These are phyloP conservation scores for Pichia rugopelliculosa DNA, from an alignment of 805 yeast genomes.

Conservation along the genomic window DNA sequence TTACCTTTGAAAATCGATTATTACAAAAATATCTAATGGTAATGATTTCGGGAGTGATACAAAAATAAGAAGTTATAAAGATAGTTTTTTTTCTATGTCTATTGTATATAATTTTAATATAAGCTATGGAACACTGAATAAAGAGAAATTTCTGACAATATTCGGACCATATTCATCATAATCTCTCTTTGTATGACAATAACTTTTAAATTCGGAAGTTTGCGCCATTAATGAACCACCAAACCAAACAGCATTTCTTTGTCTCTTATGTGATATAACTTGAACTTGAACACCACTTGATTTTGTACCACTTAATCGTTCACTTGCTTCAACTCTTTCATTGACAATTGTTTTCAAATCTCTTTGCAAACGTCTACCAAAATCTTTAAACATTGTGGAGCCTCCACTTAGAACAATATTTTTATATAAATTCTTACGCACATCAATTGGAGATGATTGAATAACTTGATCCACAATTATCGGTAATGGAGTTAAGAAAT, in stretches of 20 bases:
- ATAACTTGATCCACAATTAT: constrained; percentile 93
- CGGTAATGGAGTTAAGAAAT: constrained; percentile 92
- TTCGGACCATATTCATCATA: constrained; percentile 98
- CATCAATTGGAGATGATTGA: constrained; percentile 95
- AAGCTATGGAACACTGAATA: constrained; percentile 76
- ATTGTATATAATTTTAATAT: not conserved
- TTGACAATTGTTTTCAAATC: constrained; percentile 84
- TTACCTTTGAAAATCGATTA: too few relatives aligned
- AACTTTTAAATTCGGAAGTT: constrained; percentile 92
- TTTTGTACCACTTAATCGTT: constrained; percentile 62
- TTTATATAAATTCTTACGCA: constrained; percentile 90
- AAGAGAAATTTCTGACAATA: constrained; percentile 92
- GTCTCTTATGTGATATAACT: constrained; percentile 95
- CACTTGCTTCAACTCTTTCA: constrained; percentile 79
- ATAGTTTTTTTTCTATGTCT: not conserved
- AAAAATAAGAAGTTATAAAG: not conserved
- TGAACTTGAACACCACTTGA: constrained; percentile 95
- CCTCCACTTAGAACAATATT: constrained; percentile 97
- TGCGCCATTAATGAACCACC: constrained; percentile 97
- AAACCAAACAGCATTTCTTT: constrained; percentile 98
- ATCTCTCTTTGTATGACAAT: constrained; percentile 94
- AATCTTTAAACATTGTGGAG: constrained; percentile 97
- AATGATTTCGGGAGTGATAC: not conserved
- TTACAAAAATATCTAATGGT: not conserved
- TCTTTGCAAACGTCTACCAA: constrained; percentile 94